These are phyloP conservation scores for Trichopus zeylanicus DNA, from an alignment of 116 monocot genomes.

Conservation along the genomic window DNA sequence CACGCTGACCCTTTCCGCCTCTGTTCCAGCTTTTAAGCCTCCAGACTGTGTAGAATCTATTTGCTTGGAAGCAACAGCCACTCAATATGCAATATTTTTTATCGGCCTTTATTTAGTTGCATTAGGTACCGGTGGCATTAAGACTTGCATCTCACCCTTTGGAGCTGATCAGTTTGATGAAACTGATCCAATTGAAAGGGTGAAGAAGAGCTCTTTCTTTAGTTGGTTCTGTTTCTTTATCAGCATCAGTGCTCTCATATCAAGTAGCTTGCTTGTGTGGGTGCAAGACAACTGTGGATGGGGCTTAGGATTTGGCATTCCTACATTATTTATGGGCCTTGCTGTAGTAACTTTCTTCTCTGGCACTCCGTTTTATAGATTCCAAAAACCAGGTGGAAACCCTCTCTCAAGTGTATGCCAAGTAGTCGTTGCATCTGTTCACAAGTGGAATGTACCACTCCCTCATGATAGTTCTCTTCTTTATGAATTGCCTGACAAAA, in stretches of 20 bases:
- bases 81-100: slow-evolving; percentile 32
- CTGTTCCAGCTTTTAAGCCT: slow-evolving; percentile 39
- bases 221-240: slow-evolving; percentile 50
- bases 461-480: slow-evolving; percentile 37
- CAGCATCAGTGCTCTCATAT: slow-evolving; percentile 38
- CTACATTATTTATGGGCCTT: slow-evolving; percentile 38
- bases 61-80: slow-evolving; percentile 29
- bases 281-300: slow-evolving; percentile 50
- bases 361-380: slow-evolving; percentile 36
- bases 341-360: slow-evolving; percentile 34
- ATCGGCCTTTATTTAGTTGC: slow-evolving; percentile 42
- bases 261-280: slow-evolving; percentile 47
- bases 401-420: slow-evolving; percentile 41
- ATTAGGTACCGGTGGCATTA: slow-evolving; percentile 49
- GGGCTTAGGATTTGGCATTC: slow-evolving; percentile 47
- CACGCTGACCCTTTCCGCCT: slow-evolving; percentile 39
- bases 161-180: slow-evolving; percentile 52
- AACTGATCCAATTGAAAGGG: slow-evolving; percentile 29
- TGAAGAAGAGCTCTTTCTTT: slow-evolving; percentile 43
- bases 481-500: slow-evolving; percentile 29
- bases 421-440: slow-evolving; percentile 38
- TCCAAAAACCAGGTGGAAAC: slow-evolving; percentile 40
- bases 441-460: slow-evolving; percentile 33
- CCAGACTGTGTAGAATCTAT: slow-evolving; percentile 26
- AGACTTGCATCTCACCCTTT: slow-evolving; percentile 41